Percentiles rank a stretch among this genome's conserved stretches.
These are phyloP conservation scores for Trypanosoma boissoni DNA, from an alignment of 208 protist species.

Conservation along the genomic window DNA sequence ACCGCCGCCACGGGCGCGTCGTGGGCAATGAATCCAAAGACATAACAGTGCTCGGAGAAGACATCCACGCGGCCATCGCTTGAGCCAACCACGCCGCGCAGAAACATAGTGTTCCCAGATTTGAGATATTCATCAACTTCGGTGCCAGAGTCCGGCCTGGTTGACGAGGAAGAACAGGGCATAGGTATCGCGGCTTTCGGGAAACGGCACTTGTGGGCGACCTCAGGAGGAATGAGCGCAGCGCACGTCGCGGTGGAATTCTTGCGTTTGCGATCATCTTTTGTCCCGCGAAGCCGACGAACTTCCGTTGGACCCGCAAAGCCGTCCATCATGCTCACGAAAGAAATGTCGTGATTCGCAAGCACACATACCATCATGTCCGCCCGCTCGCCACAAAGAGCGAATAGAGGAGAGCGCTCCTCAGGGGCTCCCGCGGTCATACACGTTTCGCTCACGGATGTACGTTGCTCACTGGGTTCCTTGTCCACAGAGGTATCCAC, in stretches of 20 bases:
- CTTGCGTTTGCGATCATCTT: not conserved
- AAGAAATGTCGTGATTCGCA: conserved; percentile 37
- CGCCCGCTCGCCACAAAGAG: conserved; percentile 36
- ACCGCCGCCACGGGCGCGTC: conserved; percentile 51
- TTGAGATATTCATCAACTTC: not conserved
- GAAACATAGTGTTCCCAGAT: conserved; percentile 24
- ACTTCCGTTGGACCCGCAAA: conserved; percentile 38
- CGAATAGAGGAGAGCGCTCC: conserved; percentile 33
- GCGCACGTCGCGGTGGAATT: conserved; percentile 39
- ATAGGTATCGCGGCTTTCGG: not conserved
- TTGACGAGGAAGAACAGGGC: not conserved
- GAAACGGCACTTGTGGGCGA: conserved; percentile 48
- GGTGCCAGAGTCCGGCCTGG: not conserved
- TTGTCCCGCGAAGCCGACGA: conserved; percentile 33
- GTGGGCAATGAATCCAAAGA: conserved; percentile 70
- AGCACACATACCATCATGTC: conserved; percentile 55
- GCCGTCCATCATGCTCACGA: conserved; percentile 41
- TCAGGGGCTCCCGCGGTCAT: not conserved
- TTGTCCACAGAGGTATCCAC: not conserved
- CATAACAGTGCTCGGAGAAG: conserved; percentile 69
- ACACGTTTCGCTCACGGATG: not conserved
- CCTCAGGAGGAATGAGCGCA: conserved; percentile 51
- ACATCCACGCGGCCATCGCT: conserved; percentile 74
- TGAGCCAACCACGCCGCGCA: conserved; percentile 67
- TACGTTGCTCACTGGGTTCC: not conserved